Evolutionary conservation across 1,139 yeast genomes (phyloP), one percentile per base, ranked within the genome.

Genomic region (Saccharomycopsis crataegensis): DNA sequence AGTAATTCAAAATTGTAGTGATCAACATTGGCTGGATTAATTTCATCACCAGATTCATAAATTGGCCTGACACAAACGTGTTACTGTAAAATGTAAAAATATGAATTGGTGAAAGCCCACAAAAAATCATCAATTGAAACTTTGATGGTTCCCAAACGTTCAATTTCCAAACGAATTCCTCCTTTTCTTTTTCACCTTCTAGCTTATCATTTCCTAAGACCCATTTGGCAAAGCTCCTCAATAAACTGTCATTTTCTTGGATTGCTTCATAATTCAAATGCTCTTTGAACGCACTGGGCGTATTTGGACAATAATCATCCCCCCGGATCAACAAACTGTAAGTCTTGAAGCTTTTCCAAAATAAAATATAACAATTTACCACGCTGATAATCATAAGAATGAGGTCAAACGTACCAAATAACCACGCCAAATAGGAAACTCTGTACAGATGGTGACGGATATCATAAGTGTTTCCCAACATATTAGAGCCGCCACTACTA

Each of bases 31-130:
- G 40, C n/a, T 43, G 33, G 8, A 50, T 22, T 5, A 50, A 12
- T 37, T 37, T 34, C 11, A 34, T 34, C 12, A 14, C 43, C 12
- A 8, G 31, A 11, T 9, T 16, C 22, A 16, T 40, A 17, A 49
- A 44, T n/a, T 28, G 14, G 34, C 34, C 14, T 9, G 12, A 11
- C 7, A 6, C n/a, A 14, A 11, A 12, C 5, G 16, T 31, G 14
- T 14, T n/a, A 17, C 14, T 32, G 34, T 41, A 41, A 38, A 42
- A 46, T 45, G 31, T 68, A 48, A 49, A 63, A 65, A 6, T 22
- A 32, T 55, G 56, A 6, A 74, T 52, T 0, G 80, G 79, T 41
- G 74, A 73, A 43, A 73, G 68, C 3, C 68, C 61, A 7, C 72
- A 65, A 8, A 69, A 64, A 17, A 63, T 62, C 40, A 60, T 60